phyloP scores from a whole-genome alignment of 225 moss, liverwort and hornwort genomes.

The Physcomitrellopsis africana region DNA sequence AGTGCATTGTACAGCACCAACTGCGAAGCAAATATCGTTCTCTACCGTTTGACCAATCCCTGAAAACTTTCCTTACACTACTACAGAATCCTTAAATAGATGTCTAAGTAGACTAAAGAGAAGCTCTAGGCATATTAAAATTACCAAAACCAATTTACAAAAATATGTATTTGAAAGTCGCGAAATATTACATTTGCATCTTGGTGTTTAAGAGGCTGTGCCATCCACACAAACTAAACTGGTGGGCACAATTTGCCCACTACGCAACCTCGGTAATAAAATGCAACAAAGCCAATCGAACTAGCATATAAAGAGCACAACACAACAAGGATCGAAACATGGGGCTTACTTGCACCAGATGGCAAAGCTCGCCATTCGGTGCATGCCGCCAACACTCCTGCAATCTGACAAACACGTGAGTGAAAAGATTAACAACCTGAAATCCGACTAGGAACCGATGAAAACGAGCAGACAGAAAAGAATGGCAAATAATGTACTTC shows the following conservation, averaged over 20 bases:
- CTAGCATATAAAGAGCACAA: not conserved
- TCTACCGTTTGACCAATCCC: slow-evolving; percentile 12
- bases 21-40: slow-evolving; percentile 4
- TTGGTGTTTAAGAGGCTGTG: too few species aligned
- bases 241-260: not conserved
- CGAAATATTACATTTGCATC: too few species aligned
- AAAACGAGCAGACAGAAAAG: not conserved
- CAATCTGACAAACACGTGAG: slow-evolving; percentile 67
- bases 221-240: not conserved
- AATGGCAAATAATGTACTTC: slow-evolving; percentile 8
- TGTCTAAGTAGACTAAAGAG: not conserved
- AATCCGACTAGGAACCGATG: slow-evolving; percentile 8
- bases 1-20: not conserved
- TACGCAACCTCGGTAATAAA: not conserved
- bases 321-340: slow-evolving; percentile 19
- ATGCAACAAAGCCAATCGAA: slow-evolving; percentile 29
- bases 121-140: slow-evolving; percentile 8
- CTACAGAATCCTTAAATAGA: slow-evolving; percentile 16
- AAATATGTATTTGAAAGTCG: too few species aligned
- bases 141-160: slow-evolving; percentile 4
- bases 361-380: slow-evolving; percentile 85
- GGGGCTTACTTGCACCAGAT: slow-evolving; percentile 72
- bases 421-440: slow-evolving; percentile 12
- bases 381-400: slow-evolving; percentile 89
- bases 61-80: not conserved